phyloP scores from a whole-genome alignment of 2,329 filamentous ascomycete genomes.

The Cladosporium sp. region DNA sequence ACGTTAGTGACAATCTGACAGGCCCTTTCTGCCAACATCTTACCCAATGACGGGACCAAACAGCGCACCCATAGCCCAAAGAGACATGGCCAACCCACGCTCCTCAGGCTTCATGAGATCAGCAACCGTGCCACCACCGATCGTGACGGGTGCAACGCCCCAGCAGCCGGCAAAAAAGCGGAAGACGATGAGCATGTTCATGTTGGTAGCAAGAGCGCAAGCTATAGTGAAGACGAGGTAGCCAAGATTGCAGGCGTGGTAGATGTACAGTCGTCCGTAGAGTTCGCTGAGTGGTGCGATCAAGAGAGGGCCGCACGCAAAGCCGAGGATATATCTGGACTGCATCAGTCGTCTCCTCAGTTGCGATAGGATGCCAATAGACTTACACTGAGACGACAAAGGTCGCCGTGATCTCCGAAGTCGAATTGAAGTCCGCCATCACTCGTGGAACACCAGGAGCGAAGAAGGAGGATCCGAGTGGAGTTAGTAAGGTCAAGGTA shows the following conservation, averaged over 20 bases:
- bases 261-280: conserved; percentile 5
- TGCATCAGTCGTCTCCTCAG: conserved; percentile 23
- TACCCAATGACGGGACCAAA: conserved; percentile 19
- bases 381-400: conserved; percentile 45
- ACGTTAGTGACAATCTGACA: too few species aligned
- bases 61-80: conserved; percentile 24
- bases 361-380: conserved; percentile 28
- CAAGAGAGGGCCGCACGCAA: conserved; percentile 41
- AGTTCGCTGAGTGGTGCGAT: conserved; percentile 46
- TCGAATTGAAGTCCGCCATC: conserved; percentile 39
- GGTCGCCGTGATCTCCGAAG: conserved; percentile 40
- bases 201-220: conserved; percentile 33
- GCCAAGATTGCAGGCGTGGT: conserved; percentile 9
- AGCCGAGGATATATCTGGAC: conserved; percentile 40
- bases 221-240: conserved; percentile 32
- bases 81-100: conserved; percentile 22
- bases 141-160: conserved; percentile 43
- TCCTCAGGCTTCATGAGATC: conserved; percentile 22
- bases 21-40: too few species aligned
- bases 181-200: conserved; percentile 35
- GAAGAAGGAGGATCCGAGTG: conserved; percentile 44
- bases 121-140: conserved; percentile 35
- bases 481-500: conserved; percentile 41
- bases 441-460: conserved; percentile 37
- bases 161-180: conserved; percentile 44